These are phyloP conservation scores for Xylaria digitata DNA, from an alignment of 2,329 filamentous ascomycete species.

Conservation along the genomic window DNA sequence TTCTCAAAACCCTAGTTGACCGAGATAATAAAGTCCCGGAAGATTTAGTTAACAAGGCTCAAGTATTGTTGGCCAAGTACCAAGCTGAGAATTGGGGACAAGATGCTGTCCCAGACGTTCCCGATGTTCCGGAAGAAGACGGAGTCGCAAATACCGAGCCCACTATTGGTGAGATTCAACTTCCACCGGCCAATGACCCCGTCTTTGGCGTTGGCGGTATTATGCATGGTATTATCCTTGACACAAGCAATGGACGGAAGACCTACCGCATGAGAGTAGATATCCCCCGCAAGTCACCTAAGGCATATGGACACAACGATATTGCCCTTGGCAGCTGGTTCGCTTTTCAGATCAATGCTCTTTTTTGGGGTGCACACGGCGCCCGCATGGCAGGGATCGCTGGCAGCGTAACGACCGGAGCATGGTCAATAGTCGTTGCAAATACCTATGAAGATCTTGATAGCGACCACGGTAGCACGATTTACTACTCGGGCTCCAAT, in stretches of 20 bases:
- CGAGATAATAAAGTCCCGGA: conserved; percentile 34
- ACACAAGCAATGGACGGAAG: conserved; percentile 28
- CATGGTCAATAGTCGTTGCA: conserved; percentile 46
- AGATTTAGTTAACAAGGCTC: conserved; percentile 35
- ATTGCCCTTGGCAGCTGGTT: conserved; percentile 46
- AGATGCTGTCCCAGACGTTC: conserved; percentile 32
- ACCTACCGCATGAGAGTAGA: conserved; percentile 39
- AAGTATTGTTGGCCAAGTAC: conserved; percentile 38
- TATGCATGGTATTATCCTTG: conserved; percentile 43
- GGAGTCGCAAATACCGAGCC: not conserved
- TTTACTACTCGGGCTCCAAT: conserved; percentile 40
- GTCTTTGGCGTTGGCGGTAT: conserved; percentile 44
- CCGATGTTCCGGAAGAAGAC: conserved; percentile 12
- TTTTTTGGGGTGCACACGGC: conserved; percentile 47
- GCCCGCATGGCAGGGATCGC: conserved; percentile 43
- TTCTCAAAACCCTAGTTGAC: conserved; percentile 23
- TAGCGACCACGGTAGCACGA: conserved; percentile 29
- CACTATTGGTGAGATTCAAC: conserved; percentile 16
- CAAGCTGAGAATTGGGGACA: conserved; percentile 44
- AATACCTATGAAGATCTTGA: conserved; percentile 37
- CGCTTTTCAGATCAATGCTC: conserved; percentile 43
- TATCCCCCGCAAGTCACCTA: conserved; percentile 35
- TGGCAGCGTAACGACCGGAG: conserved; percentile 39
- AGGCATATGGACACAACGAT: conserved; percentile 45
- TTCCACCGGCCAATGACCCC: conserved; percentile 39